Base-by-base conservation (phyloP, 2,329 filamentous ascomycete genomes). In the Pleoardoris graminearum region DNA sequence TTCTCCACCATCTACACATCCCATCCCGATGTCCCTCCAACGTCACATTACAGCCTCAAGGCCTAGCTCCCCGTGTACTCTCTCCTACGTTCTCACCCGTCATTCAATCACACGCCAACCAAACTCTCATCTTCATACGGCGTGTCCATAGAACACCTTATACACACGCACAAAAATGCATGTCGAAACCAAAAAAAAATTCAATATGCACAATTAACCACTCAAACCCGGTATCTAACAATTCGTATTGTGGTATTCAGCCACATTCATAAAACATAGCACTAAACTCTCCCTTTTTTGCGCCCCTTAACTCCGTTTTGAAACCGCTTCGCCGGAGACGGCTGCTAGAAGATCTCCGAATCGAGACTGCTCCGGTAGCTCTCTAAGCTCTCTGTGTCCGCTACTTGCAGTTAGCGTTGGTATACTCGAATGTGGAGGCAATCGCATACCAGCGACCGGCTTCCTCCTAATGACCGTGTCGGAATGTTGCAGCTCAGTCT, bases 391-490 rank as follows among this genome's bases (percentile, higher is more conserved):
- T 69, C 65, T 30, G 62, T 60, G 43, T 73, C 69, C 12, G 56
- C 62, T 63, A 16, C 10, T 16, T 35, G 21, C 37, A 5, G 25
- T 61, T 51, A 62, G 52, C 27, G 22, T 33, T 1, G 7, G 3
- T 14, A 3, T 29, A 4, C 8, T 21, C n/a, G 17, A 19, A 36
- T 12, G 12, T 17, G 32, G 8, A 25, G 7, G 14, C 1, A 32
- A 23, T 52, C 39, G 63, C 68, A 23, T 67, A 73, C 69, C 64
- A 51, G 48, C 59, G 49, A 73, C 57, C 19, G 71, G 71, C 58
- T 71, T 72, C 54, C 71, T 70, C 44, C 70, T 57, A 23, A 73
- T 59, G 5, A 72, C 71, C 1, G 70, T 73, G 43, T 69, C 67
- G 7, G 61, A 63, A 25, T 72, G 67, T 14, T 69, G 58, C 35